Base-by-base conservation (phyloP, 345 rosid species). In the Linum trigynum region DNA sequence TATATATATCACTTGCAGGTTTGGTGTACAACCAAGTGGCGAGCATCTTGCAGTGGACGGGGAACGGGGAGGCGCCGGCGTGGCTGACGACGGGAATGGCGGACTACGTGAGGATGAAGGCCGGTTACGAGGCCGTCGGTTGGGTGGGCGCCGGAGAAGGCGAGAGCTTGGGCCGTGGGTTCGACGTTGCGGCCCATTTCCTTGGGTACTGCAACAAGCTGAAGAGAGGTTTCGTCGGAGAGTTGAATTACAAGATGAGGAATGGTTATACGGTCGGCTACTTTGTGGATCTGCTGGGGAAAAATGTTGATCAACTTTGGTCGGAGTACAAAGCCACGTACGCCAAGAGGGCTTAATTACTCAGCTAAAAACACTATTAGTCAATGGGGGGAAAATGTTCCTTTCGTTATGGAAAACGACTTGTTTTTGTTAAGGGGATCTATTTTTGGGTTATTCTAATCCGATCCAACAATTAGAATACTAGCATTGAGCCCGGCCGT, bases 121-220 rank as follows among this genome's bases (percentile, higher is more conserved):
- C 59, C 1, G 48, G 64, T 37, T 48, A 37, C 57, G 67, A 37
- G 16, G 43, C 66, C 0, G 9, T 9, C 16, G 40, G 64, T 16
- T 64, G 75, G 75, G 40, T 41, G 10, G 37, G 45, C 5, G 32
- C n/a, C 40, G 75, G 69, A 14, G 48, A 73, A 6, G 75, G 66
- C 23, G 55, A 8, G 4, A 14, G 64, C 8, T 60, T 72, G 75
- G 64, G 71, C 32, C 41, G 61, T 17, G 67, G 75, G 6, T 67
- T 6, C 16, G 71, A 53, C 9, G 65, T 70, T 56, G 58, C 62
- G 12, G 67, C 79, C 14, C 43, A 45, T 56, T 72, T 61, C 38
- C 50, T 68, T 10, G 65, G 62, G 8, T 14, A 62, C 9, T 68
- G 71, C 15, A 16, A 40, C 5, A 23, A 56, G 16, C 40, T 17